Evolutionary conservation across 75 land plant genomes (phyloP).

Genomic region (Pinus taeda): DNA sequence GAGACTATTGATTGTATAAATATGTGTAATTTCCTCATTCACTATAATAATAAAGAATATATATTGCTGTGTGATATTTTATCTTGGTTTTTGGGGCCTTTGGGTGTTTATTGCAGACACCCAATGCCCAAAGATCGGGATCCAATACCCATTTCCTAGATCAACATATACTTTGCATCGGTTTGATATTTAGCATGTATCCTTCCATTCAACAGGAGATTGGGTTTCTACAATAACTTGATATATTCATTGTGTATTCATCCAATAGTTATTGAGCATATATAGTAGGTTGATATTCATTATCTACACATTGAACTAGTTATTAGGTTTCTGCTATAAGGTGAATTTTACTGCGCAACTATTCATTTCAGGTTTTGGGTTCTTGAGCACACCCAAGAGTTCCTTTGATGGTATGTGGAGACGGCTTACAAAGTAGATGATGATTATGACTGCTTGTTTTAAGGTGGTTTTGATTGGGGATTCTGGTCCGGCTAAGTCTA

Average conservation of each 20-base stretch:
- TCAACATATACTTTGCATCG: not conserved
- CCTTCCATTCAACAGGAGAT: not conserved
- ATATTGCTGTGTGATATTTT: too few species aligned
- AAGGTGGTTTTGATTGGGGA: slow-evolving; percentile 47
- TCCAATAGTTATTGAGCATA: not conserved
- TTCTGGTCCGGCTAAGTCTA: slow-evolving; percentile 42
- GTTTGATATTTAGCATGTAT: not conserved
- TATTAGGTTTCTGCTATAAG: not conserved
- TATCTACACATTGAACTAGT: not conserved
- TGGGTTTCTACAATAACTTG: not conserved
- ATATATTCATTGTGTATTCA: not conserved
- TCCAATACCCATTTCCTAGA: not conserved
- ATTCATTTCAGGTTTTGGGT: not conserved
- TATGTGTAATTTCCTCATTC: too few species aligned
- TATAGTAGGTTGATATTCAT: not conserved
- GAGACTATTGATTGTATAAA: too few species aligned
- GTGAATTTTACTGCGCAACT: not conserved
- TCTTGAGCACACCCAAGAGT: not conserved
- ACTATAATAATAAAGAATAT: too few species aligned
- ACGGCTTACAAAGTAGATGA: slow-evolving; percentile 12
- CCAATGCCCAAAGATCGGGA: not conserved
- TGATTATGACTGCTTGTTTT: slow-evolving; percentile 30
- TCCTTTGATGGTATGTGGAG: not conserved
- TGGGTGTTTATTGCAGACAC: not conserved
- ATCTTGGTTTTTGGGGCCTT: not conserved